Evolutionary conservation across 2,329 filamentous ascomycete genomes (phyloP), one percentile per base, ranked within the genome.

Genomic region (Neobulgaria alba): DNA sequence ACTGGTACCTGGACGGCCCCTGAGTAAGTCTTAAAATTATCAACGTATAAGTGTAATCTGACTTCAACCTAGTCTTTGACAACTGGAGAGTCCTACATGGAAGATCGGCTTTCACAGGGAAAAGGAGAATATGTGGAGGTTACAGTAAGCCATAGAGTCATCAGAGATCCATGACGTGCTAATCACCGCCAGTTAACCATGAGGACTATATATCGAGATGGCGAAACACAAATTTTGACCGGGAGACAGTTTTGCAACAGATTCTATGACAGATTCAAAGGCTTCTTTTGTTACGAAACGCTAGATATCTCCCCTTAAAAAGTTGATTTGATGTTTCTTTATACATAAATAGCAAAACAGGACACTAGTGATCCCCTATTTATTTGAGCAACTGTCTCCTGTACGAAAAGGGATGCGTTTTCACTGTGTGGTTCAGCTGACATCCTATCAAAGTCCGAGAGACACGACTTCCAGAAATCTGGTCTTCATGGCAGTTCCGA

Each of bases 1-100:
- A 62, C 67, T 98, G 41, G 65, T 73, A 54, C 90, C 92, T 0
- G 92, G 92, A 2, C 77, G 69, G 38, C 73, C 87, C 4, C 57
- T 95, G 42, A 79, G 85, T 89, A 66, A 63, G 79, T 69, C 3
- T 21, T 36, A 14, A 4, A 15, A 10, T 15, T 26, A 2, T n/a
- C 8, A n/a, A 12, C 16, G 17, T 15, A 7, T 3, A 20, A 5
- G 23, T 3, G 12, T 17, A 3, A 4, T 10, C 36, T 43, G 21
- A 44, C 10, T 35, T 33, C 17, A 8, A 9, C 18, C 9, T 52
- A 85, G 84, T 96, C 34, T 95, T 98, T 61, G 86, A 98, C 59
- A 96, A 98, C 57, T 95, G 90, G 88, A 75, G 92, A 44, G 83
- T 95, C 23, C 66, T 96, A 52, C 92, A 98, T 62, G 92, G 90